Conservation (phyloP, 345 rosid genomes). For the Gynandropsis gynandra region DNA sequence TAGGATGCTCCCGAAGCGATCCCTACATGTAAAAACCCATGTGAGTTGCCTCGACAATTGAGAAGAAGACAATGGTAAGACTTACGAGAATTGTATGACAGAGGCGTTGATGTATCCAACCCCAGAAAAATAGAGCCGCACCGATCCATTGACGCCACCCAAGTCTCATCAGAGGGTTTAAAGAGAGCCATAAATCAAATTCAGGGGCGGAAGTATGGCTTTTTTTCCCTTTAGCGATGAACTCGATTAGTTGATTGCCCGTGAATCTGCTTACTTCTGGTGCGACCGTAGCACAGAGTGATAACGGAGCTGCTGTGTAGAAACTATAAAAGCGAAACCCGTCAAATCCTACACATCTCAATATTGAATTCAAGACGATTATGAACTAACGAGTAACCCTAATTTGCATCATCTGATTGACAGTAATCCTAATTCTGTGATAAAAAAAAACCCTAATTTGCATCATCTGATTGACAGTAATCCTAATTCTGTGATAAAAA, state of each 20-base stretch:
- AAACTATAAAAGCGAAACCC: slow-evolving; percentile 33
- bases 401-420: too few species aligned
- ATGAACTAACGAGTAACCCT: neutral
- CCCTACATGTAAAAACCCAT: too few species aligned
- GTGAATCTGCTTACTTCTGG: slow-evolving; percentile 40
- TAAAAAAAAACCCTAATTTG: too few species aligned
- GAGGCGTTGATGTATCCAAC: slow-evolving; percentile 61
- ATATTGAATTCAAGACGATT: neutral
- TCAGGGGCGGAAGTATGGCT: slow-evolving; percentile 23
- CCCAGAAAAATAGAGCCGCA: slow-evolving; percentile 51
- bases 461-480: neutral
- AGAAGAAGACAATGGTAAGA: too few species aligned
- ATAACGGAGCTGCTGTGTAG: slow-evolving; percentile 50
- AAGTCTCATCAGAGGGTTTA: slow-evolving; percentile 41
- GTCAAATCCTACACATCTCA: neutral
- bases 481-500: too few species aligned
- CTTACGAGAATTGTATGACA: slow-evolving; percentile 66
- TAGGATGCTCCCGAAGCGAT: slow-evolving; percentile 35
- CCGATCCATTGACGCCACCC: slow-evolving; percentile 60
- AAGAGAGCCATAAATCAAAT: slow-evolving; percentile 32
- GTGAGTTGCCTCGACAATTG: too few species aligned
- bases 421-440: too few species aligned
- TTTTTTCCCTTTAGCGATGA: slow-evolving; percentile 40
- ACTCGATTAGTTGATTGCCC: slow-evolving; percentile 32
- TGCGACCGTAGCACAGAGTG: slow-evolving; percentile 43